Base-by-base conservation (phyloP, 2,329 filamentous ascomycete species). In the Lachnellula subtilissima region DNA sequence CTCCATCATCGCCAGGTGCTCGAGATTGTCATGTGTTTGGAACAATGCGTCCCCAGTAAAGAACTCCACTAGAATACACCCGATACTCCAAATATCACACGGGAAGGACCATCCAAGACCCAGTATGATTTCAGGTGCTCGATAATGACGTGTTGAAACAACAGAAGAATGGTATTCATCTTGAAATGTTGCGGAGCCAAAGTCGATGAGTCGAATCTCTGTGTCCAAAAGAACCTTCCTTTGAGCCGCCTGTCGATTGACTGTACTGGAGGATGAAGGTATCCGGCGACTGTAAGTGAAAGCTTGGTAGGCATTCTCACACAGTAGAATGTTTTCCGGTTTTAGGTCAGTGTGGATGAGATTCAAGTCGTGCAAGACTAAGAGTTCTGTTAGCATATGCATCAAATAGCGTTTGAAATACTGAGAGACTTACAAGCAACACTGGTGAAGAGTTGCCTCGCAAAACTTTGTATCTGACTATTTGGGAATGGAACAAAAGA, bases 401-500 rank as follows among this genome's bases (percentile, higher is more conserved):
- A 12, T 37, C 40, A 23, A 9, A 54, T n/a, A 12, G 46, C 32
- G 23, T 51, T 43, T 48, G 23, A 12, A n/a, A 39, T 28, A 52
- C 37, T 52, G 36, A 7, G 28, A 48, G 9, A 84, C 90, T 80
- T 76, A 96, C 91, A 99, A 56, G 94, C 94, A 68, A 99, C 95
- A 68, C 93, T 97, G n/a, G 93, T 97, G 59, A 99, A 89, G 15
- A 99, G 78, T 71, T 99, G 94, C 50, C 93, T 85, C 48, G 94
- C 94, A 78, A 99, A 97, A 70, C 84, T 93, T 72, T 97, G 94
- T 57, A 99, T 99, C 73, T 99, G 94, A 63, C 92, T 97, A 78
- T 95, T 97, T 12, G 94, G 94, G 69, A 99, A 99, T 0, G 94
- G 94, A 17, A 96, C 91, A 69, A 99, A 99, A 62, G 84, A 83